Percentiles rank a stretch among this genome's conserved stretches.
Evolutionary conservation across 2,329 filamentous ascomycete genomes (phyloP).

Genomic region (Cladophialophora yegresii): DNA sequence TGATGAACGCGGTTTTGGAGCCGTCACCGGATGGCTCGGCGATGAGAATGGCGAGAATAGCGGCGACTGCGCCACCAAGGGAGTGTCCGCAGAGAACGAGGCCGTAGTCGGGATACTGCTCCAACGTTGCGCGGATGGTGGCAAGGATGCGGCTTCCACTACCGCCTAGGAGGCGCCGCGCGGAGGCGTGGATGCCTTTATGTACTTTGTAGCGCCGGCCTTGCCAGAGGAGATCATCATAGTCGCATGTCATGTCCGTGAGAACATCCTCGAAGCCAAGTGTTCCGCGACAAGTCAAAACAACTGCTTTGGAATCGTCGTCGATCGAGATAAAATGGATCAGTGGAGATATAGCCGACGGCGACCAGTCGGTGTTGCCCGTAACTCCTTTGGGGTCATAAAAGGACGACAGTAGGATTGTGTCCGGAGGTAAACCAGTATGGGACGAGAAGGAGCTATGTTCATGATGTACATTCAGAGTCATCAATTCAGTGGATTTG

Average conservation of each 20-base stretch:
- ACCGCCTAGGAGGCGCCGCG: constrained; percentile 63
- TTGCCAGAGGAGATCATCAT: constrained; percentile 66
- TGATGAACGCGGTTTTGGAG: constrained; percentile 62
- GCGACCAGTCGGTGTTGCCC: constrained; percentile 57
- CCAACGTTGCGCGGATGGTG: constrained; percentile 65
- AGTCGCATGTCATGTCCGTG: constrained; percentile 73
- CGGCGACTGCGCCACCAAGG: constrained; percentile 68
- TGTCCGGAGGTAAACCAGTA: constrained; percentile 49
- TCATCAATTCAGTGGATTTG: constrained; percentile 40
- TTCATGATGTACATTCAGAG: constrained; percentile 45
- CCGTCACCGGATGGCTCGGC: constrained; percentile 55
- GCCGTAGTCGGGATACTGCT: constrained; percentile 68
- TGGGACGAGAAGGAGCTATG: constrained; percentile 51
- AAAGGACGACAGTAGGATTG: constrained; percentile 66
- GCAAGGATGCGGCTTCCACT: constrained; percentile 67
- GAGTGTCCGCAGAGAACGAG: constrained; percentile 70
- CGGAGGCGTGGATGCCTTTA: constrained; percentile 73
- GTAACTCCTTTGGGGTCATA: constrained; percentile 66
- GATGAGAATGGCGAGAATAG: constrained; percentile 70
- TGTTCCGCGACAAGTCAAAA: constrained; percentile 71
- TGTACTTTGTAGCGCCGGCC: constrained; percentile 69
- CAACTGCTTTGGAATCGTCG: constrained; percentile 69
- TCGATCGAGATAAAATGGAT: constrained; percentile 74
- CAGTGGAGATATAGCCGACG: constrained; percentile 63
- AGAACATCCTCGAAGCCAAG: constrained; percentile 73